A percentile compares a stretch with the other conserved stretches of the same genome.
Evolutionary conservation across 768 basidiomycete genomes (phyloP).

Genomic region (Suillus clintonianus): DNA sequence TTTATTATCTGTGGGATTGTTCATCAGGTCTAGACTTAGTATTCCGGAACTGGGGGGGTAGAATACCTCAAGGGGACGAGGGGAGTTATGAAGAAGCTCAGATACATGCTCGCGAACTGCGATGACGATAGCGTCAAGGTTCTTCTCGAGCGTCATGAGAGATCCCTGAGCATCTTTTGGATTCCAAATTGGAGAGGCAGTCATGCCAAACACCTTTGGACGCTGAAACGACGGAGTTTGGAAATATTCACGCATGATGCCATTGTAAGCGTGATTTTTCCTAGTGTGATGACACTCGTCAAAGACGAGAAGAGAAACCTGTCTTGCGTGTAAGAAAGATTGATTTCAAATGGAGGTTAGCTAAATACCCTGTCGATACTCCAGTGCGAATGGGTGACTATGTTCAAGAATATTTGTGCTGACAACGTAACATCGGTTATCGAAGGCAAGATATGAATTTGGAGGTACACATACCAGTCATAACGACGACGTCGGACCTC

Average conservation of each 20-base stretch:
- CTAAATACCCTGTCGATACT: conserved; percentile 55
- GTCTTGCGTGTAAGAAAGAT: conserved; percentile 1
- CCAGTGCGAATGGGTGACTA: conserved; percentile 84
- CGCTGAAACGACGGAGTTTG: conserved; percentile 41
- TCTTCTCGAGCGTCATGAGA: conserved; percentile 63
- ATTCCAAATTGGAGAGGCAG: conserved; percentile 88
- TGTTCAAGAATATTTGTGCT: conserved; percentile 84
- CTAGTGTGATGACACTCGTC: conserved; percentile 60
- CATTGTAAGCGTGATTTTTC: conserved; percentile 59
- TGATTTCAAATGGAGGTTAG: background rate
- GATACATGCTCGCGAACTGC: conserved; percentile 70
- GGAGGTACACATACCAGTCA: conserved; percentile 63
- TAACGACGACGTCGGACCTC: conserved; percentile 74
- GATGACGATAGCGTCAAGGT: conserved; percentile 72
- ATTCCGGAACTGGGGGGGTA: background rate
- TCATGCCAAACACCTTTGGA: conserved; percentile 94
- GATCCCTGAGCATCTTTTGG: conserved; percentile 66
- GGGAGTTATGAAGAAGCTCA: conserved; percentile 63
- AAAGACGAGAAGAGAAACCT: conserved; percentile 60
- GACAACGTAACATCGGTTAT: background rate
- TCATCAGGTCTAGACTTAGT: background rate
- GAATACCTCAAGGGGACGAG: conserved; percentile 66
- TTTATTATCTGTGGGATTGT: conserved; percentile 50
- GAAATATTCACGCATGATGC: conserved; percentile 60
- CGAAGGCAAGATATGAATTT: background rate